Base-by-base conservation (phyloP, 805 yeast genomes). In the Metschnikowia noctiluminum region DNA sequence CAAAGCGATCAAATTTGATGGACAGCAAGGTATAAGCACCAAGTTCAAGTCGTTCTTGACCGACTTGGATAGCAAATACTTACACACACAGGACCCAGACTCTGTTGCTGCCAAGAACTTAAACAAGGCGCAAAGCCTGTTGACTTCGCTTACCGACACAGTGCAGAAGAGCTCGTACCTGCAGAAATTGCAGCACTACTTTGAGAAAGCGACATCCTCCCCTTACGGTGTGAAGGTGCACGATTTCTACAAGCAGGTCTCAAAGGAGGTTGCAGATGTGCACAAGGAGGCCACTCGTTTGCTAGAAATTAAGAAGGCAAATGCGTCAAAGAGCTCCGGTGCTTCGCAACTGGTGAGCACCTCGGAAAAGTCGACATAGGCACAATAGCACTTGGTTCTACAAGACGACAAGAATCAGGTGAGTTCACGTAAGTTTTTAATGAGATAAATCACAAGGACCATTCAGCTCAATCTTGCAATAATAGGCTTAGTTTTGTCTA, bases 251-350 rank as follows among this genome's bases (percentile, higher is more conserved):
- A 67, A 77, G 31, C 75, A 63, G 28, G 74, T 81, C 36, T 78
- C 78, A 14, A 72, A 70, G 49, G 86, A 82, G 55, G 85, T 78
- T 1, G 68, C 69, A 45, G 82, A 81, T 48, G 87, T 87, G 42
- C 91, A 87, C 64, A 76, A 73, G 46, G 92, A 87, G 67, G 95
- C 95, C 21, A 74, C 74, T 55, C 74, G 92, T 58, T 73, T 87
- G 61, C 86, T 86, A 16, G 84, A 78, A 35, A 60, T 84, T 60
- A 80, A 84, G 65, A 74, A 73, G 59, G 59, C 61, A 30, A 53
- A 64, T 42, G 51, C 40, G 14, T 38, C 50, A 9, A 34, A 42
- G 28, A 14, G n/a, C 12, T 16, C 32, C 13, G 26, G 42, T 26
- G 45, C 38, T 3, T 4, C 47, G 2, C 42, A 12, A 7, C 28